Conservation (phyloP, 2,329 filamentous ascomycete genomes). For the Hymenoscyphus infarciens region DNA sequence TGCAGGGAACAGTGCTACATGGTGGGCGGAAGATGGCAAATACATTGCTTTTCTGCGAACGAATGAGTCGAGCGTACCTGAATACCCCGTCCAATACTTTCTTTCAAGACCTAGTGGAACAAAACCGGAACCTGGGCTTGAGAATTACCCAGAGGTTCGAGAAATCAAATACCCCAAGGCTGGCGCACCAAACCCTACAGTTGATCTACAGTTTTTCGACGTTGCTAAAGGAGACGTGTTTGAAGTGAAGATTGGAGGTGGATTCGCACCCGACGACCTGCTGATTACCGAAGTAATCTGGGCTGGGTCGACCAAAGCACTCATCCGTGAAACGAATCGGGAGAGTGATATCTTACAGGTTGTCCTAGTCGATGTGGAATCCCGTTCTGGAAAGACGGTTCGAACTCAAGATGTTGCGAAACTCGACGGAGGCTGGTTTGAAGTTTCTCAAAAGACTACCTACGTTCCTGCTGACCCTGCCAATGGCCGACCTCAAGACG, state of each 20-base stretch:
- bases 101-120: conserved; percentile 79
- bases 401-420: conserved; percentile 74
- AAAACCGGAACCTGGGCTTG: conserved; percentile 64
- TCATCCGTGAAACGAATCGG: conserved; percentile 90
- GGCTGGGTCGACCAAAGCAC: conserved; percentile 72
- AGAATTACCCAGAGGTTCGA: conserved; percentile 85
- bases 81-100: conserved; percentile 92
- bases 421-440: conserved; percentile 96
- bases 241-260: conserved; percentile 69
- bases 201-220: conserved; percentile 87
- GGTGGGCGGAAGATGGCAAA: conserved; percentile 91
- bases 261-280: conserved; percentile 76
- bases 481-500: conserved; percentile 75
- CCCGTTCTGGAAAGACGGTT: conserved; percentile 72
- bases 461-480: conserved; percentile 80
- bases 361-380: conserved; percentile 74
- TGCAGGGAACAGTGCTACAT: conserved; percentile 73
- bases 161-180: conserved; percentile 98
- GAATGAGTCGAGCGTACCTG: conserved; percentile 87
- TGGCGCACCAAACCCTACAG: conserved; percentile 86
- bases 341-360: conserved; percentile 90
- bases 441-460: conserved; percentile 80
- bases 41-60: conserved; percentile 90
- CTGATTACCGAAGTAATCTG: conserved; percentile 92
- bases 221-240: conserved; percentile 74